Percentiles rank a stretch among this genome's conserved stretches.
These are phyloP conservation scores for Entrophospora sp. DNA, from an alignment of 192 early-diverging fungal genomes.

Conservation along the genomic window DNA sequence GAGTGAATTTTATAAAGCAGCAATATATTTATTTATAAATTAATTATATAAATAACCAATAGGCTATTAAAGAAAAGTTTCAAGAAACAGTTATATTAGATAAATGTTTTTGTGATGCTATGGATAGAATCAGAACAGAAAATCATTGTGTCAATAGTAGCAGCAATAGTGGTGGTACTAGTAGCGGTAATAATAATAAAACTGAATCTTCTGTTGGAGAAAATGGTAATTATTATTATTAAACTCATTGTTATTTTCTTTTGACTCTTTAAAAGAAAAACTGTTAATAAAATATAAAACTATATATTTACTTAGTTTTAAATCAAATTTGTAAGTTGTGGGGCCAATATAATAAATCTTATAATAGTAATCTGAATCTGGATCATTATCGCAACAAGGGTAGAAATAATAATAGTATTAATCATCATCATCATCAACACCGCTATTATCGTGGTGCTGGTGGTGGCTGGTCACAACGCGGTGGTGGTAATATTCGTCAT, in stretches of 20 bases:
- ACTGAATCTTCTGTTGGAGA: too few relatives aligned
- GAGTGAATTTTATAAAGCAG: not conserved
- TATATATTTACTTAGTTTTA: slow-evolving; percentile 7
- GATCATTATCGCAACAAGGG: slow-evolving; percentile 12
- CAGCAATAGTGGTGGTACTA: not conserved
- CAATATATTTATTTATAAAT: not conserved
- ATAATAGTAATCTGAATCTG: not conserved
- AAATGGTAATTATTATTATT: too few relatives aligned
- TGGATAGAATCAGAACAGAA: slow-evolving; percentile 24
- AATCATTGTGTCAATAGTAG: not conserved
- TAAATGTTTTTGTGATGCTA: slow-evolving; percentile 31
- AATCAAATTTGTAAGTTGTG: slow-evolving; percentile 20
- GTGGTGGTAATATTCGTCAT: slow-evolving; percentile 23
- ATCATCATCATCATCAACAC: too few relatives aligned
- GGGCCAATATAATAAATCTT: slow-evolving; percentile 22
- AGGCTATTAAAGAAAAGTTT: slow-evolving; percentile 34
- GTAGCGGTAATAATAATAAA: not conserved
- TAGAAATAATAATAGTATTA: slow-evolving; percentile 22
- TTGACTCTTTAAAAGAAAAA: too few relatives aligned
- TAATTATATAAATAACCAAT: not conserved
- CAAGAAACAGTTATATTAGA: slow-evolving; percentile 27
- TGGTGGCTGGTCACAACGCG: slow-evolving; percentile 22
- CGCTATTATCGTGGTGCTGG: too few relatives aligned
- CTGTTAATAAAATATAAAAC: too few relatives aligned
- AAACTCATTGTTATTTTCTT: too few relatives aligned